Evolutionary conservation across 208 protist genomes (phyloP), one percentile per base, ranked within the genome.

Genomic region (Tritrichomonas foetus): DNA sequence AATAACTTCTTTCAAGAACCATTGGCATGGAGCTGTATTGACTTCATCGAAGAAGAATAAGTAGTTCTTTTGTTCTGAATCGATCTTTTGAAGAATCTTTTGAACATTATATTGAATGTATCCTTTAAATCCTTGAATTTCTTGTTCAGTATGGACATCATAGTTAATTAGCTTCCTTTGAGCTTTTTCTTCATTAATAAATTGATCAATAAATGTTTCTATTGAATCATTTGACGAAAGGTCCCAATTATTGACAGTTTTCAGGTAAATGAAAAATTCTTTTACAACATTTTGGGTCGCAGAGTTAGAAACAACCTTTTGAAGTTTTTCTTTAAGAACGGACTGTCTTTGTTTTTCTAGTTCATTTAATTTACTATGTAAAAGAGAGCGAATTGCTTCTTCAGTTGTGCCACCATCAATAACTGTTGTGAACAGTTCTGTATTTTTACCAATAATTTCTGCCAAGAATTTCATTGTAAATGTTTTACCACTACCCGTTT

Each of bases 1-100:
- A 44, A 78, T 78, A n/a, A 78, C 5, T 36, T 47, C 69, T 20
- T 78, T 78, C 0, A 78, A 27, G 69, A 78, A 78, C 69, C 69
- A 78, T 78, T 78, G 69, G 20, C 20, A 47, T 47, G 27, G n/a
- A 27, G 69, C 69, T 39, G 36, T n/a, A 78, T 78, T 78, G 36
- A 78, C 36, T 78, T 78, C 69, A 78, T 78, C 69, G 33, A 78
- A 78, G 69, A 78, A 78, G 69, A 78, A 78, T 44, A 78, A 78
- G 1, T 39, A 47, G 1, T 36, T 1, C 5, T 14, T 11, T 47
- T 14, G 33, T 14, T 78, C 33, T 20, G 20, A 14, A 47, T 47
- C 33, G 33, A 78, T n/a, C 36, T 78, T 36, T 1, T 44, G 25
- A 16, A 47, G 1, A 14, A 78, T 47, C 20, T 78, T 36, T 16